Conservation (phyloP, 257 asterid genomes). For the Jaltomata sinuosa region DNA sequence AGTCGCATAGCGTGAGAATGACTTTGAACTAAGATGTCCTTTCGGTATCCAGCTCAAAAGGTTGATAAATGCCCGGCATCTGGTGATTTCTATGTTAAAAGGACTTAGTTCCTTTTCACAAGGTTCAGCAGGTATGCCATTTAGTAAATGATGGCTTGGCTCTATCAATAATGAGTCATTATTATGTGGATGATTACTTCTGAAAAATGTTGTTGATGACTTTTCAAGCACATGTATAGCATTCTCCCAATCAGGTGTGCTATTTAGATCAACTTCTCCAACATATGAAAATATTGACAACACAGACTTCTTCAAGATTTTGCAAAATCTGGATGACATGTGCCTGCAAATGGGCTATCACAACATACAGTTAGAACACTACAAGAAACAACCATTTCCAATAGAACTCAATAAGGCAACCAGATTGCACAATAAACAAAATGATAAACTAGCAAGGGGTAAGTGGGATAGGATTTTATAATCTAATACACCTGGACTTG, state of each 20-base stretch:
- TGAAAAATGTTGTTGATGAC: constrained; percentile 2
- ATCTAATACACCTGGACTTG: background rate
- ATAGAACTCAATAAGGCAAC: background rate
- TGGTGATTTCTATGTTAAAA: constrained; percentile 24
- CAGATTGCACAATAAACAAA: background rate
- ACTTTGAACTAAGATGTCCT: constrained; percentile 50
- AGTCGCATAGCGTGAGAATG: constrained; percentile 41
- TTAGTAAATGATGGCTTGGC: constrained; percentile 6
- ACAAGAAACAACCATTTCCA: background rate
- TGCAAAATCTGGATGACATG: constrained; percentile 66
- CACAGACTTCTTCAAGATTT: constrained; percentile 47
- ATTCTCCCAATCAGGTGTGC: constrained; percentile 51
- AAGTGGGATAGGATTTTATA: background rate
- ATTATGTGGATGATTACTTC: constrained; percentile 8
- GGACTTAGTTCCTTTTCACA: constrained; percentile 20
- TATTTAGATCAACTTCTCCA: constrained; percentile 41
- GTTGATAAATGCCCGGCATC: constrained; percentile 45
- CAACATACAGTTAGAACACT: constrained; percentile 29
- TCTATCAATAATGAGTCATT: constrained; percentile 13
- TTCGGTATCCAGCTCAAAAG: constrained; percentile 73
- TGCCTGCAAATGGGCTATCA: constrained; percentile 70
- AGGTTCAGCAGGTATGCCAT: constrained; percentile 12
- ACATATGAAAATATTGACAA: constrained; percentile 37
- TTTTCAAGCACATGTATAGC: constrained; percentile 34
- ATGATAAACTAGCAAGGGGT: background rate